phyloP scores from a whole-genome alignment of 2,329 filamentous ascomycete genomes.

The Epichloe brachyelytri region DNA sequence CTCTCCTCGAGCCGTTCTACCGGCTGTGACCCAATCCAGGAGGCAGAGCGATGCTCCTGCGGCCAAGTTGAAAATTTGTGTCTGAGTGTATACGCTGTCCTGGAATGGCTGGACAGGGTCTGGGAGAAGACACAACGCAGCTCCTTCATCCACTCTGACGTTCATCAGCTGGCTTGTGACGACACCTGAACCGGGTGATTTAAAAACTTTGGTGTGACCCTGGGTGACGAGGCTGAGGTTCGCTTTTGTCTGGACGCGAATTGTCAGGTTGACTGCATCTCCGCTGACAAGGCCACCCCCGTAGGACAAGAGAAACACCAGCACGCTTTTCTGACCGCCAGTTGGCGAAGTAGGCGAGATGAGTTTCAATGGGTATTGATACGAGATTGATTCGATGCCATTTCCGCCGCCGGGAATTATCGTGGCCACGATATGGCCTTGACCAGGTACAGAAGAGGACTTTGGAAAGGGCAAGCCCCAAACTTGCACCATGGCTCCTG shows the following conservation, averaged over 20 bases:
- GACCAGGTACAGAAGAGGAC: slow-evolving; percentile 60
- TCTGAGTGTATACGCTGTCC: slow-evolving; percentile 71
- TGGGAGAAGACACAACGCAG: slow-evolving; percentile 57
- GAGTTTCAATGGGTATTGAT: slow-evolving; percentile 91
- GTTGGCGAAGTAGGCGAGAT: slow-evolving; percentile 60
- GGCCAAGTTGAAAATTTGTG: slow-evolving; percentile 59
- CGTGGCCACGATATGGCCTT: slow-evolving; percentile 63
- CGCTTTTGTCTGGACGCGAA: slow-evolving; percentile 51
- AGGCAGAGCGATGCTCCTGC: slow-evolving; percentile 56
- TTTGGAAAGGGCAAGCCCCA: slow-evolving; percentile 52
- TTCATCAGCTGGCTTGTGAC: slow-evolving; percentile 45
- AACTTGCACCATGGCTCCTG: slow-evolving; percentile 7
- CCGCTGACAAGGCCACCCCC: slow-evolving; percentile 86
- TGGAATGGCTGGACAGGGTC: slow-evolving; percentile 90
- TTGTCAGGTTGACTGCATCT: slow-evolving; percentile 62
- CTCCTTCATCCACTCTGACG: slow-evolving; percentile 35
- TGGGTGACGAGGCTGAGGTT: slow-evolving; percentile 56
- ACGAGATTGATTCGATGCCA: slow-evolving; percentile 61
- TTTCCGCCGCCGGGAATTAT: slow-evolving; percentile 60
- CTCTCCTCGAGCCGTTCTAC: slow-evolving; percentile 72
- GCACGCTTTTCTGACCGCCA: slow-evolving; percentile 50
- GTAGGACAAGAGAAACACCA: slow-evolving; percentile 86
- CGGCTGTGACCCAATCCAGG: slow-evolving; percentile 89
- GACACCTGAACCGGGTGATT: slow-evolving; percentile 46
- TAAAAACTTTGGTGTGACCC: slow-evolving; percentile 94